Base-by-base conservation (phyloP, 768 basidiomycete genomes). In the Strobilomyces confusus region DNA sequence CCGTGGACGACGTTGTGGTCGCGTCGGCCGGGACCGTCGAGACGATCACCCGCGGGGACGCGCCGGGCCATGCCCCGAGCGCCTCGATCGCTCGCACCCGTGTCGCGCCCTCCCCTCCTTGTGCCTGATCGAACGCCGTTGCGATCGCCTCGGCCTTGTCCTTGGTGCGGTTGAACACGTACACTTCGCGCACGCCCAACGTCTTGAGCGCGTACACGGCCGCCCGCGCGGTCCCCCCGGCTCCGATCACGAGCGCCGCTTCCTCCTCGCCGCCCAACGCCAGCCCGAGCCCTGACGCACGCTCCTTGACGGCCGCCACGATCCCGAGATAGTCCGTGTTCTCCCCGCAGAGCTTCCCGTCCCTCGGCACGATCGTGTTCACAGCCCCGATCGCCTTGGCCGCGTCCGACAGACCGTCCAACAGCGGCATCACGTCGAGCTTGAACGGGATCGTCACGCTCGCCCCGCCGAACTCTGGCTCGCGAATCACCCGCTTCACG, bases 271-370 rank as follows among this genome's bases (percentile, higher is more conserved):
- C 11, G 5, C 52, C 46, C 3, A 55, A 15, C 0, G 9, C 59
- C 40, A 68, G 63, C 62, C 55, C 40, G 51, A 52, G 54, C 4
- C 70, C 64, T n/a, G 73, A 69, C 22, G 83, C 71, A 34, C 73
- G 74, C 2, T 73, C 66, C 14, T 63, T 61, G 48, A 85, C 78
- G 60, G 75, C 79, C 17, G 83, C 75, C 15, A 77, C 77, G 60
- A 99, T 95, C 0, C 92, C 95, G 44, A 90, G 71, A 87, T 95
- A 98, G 64, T 98, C 97, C 0, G 95, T 97, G 73, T 98, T 99
- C 63, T 98, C 94, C 2, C 97, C 97, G 41, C 80, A 76, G 17
- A 98, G 75, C n/a, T 74, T 72, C 2, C 71, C 64, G 9, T 69
- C 70, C 4, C 63, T 60, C 3, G 67, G 62, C 17, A 93, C 78